Evolutionary conservation across 805 yeast species (phyloP).

Genomic region (Metschnikowia bowlesiae): DNA sequence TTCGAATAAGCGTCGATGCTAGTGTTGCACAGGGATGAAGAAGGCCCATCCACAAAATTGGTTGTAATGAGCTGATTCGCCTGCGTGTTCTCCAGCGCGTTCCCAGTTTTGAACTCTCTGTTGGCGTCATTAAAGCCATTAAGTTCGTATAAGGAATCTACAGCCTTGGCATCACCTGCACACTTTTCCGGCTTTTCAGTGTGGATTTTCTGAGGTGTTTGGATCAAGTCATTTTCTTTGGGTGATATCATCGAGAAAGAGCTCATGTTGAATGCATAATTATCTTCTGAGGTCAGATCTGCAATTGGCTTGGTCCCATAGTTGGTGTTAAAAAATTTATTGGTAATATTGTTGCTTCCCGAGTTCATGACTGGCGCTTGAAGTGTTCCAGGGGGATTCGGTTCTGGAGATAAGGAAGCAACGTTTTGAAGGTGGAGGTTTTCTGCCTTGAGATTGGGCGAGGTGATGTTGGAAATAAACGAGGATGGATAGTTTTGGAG

Average conservation of each 20-base stretch:
- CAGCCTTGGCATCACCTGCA: not conserved
- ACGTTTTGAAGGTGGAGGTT: not conserved
- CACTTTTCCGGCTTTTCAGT: not conserved
- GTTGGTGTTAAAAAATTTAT: conserved; percentile 30
- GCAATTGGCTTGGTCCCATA: conserved; percentile 14
- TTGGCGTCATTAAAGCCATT: conserved; percentile 5
- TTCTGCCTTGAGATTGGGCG: not conserved
- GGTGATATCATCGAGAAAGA: conserved; percentile 20
- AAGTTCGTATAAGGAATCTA: not conserved
- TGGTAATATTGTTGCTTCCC: conserved; percentile 32
- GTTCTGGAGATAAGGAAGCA: conserved; percentile 3
- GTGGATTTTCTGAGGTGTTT: not conserved
- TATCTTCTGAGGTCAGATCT: conserved; percentile 22
- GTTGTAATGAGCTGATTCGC: conserved; percentile 6
- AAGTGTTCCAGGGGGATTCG: conserved; percentile 11
- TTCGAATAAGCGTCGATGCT: not conserved
- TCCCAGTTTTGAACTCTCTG: not conserved
- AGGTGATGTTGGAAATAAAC: not conserved
- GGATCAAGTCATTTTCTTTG: not conserved
- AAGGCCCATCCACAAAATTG: conserved; percentile 17
- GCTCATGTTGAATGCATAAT: conserved; percentile 30
- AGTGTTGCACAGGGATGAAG: conserved; percentile 4
- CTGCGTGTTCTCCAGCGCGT: not conserved
- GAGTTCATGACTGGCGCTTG: conserved; percentile 29
- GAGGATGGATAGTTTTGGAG: conserved; percentile 1